Base-by-base conservation (phyloP, 2,329 filamentous ascomycete species). In the Rutstroemia sp. region DNA sequence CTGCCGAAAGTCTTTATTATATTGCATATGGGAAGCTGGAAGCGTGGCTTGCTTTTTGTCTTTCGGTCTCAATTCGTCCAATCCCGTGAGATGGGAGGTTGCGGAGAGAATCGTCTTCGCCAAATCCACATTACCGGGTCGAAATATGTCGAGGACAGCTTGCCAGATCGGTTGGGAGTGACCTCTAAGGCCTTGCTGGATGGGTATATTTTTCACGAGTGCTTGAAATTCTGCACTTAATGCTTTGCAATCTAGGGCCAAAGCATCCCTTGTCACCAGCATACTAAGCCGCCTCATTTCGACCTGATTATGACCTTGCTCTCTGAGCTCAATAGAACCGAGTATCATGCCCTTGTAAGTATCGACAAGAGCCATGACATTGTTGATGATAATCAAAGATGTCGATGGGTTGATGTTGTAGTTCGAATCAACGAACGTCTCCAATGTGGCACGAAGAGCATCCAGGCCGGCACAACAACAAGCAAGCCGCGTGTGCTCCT, bases 161-260 rank as follows among this genome's bases (percentile, higher is more conserved):
- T 90, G 87, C 87, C 92, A 96, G 44, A 96, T 82, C 16, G 83
- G 79, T 16, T 86, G 77, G 0, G 90, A 92, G 56, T 89, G 81
- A 18, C 86, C 83, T 61, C 82, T 82, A 44, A 87, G 70, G 57
- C 88, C 81, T 63, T 85, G 79, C 50, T 87, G 86, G 19, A 90
- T 78, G 45, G 79, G 75, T 45, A 78, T 78, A 19, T 79, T 78
- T 8, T 77, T 75, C 19, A 81, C 76, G 53, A 95, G 80, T 5
- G 84, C 79, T 56, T 81, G 79, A 65, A 83, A 87, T 67, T 92
- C 87, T 52, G 83, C 80, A 49, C 79, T 79, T 4, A 90, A 76
- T 30, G 85, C 85, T 60, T 85, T 82, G 50, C 87, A 85, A 69
- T 92, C 88, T 5, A 92, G 76, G 3, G 81, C 77, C 45, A 94